phyloP scores from a whole-genome alignment of 202 grass and related monocot species.

The Zoysia matrella region DNA sequence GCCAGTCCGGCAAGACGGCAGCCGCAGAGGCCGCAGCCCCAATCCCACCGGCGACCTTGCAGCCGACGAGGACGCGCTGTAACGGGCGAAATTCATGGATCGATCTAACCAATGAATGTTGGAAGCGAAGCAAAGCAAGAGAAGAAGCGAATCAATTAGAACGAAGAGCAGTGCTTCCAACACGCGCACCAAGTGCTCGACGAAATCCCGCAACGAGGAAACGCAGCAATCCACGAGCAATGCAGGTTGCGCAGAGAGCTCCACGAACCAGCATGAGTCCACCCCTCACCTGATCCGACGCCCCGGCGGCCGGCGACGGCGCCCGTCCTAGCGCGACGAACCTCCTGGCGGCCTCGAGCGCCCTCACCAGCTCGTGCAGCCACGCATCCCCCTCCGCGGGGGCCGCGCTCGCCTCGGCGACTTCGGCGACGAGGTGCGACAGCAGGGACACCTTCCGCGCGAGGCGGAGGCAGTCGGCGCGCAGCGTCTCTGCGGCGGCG shows the following conservation, averaged over 20 bases:
- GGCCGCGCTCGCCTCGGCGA: constrained; percentile 43
- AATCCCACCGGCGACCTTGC: neutral
- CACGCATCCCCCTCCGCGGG: constrained; percentile 17
- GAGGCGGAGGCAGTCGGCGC: constrained; percentile 73
- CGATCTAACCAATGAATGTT: neutral
- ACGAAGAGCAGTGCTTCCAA: neutral
- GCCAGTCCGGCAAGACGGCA: neutral
- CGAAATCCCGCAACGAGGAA: constrained; percentile 13
- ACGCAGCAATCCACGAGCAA: constrained; percentile 28
- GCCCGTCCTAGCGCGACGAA: constrained; percentile 59
- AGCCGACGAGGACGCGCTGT: neutral
- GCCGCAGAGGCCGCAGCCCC: neutral
- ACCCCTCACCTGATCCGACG: constrained; percentile 49
- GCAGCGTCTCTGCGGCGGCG: constrained; percentile 51
- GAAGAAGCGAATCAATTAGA: neutral
- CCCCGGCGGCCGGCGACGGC: neutral
- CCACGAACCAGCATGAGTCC: neutral
- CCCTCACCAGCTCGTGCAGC: constrained; percentile 63
- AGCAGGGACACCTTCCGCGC: constrained; percentile 88
- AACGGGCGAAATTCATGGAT: neutral
- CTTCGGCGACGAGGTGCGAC: constrained; percentile 81
- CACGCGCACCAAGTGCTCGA: constrained; percentile 28
- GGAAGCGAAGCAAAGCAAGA: neutral
- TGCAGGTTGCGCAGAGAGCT: constrained; percentile 38
- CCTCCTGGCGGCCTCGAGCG: constrained; percentile 65